Conservation (phyloP, 2,329 filamentous ascomycete species). For the Trichophyton rubrum region DNA sequence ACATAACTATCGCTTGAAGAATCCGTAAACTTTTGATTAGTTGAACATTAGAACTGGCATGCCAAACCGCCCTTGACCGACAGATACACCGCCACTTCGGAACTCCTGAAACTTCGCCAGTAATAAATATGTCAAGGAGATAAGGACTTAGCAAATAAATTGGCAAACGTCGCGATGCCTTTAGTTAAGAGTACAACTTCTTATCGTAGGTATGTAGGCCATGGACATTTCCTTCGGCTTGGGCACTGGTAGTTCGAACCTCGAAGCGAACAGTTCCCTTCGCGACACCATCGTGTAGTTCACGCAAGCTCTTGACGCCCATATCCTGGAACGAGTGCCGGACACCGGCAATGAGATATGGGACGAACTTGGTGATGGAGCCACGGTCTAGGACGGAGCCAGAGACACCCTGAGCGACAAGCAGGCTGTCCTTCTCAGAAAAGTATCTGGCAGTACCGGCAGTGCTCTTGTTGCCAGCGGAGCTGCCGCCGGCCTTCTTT, state of each 20-base stretch:
- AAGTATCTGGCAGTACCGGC: slow-evolving; percentile 97
- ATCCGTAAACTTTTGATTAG: not conserved
- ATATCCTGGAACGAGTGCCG: slow-evolving; percentile 98
- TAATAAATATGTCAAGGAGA: not conserved
- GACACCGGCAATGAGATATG: slow-evolving; percentile 86
- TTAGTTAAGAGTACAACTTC: slow-evolving; percentile 76
- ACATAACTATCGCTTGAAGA: not conserved
- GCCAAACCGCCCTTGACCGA: not conserved
- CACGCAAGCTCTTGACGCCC: slow-evolving; percentile 66
- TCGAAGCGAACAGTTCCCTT: slow-evolving; percentile 78
- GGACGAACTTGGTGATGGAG: slow-evolving; percentile 86
- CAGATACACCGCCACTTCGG: not conserved
- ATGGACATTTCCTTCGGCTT: slow-evolving; percentile 93
- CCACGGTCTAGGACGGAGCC: slow-evolving; percentile 50
- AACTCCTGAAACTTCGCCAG: not conserved
- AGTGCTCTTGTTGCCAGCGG: slow-evolving; percentile 57
- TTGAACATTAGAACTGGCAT: not conserved
- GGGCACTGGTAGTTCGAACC: slow-evolving; percentile 82
- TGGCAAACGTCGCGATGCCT: not conserved
- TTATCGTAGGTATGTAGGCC: slow-evolving; percentile 97
- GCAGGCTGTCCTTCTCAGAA: slow-evolving; percentile 85
- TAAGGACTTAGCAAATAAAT: not conserved
- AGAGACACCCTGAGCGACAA: slow-evolving; percentile 93
- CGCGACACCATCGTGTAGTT: slow-evolving; percentile 62
- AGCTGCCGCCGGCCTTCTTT: slow-evolving; percentile 73